A percentile compares a stretch with the other conserved stretches of the same genome.
phyloP scores from a whole-genome alignment of 306 rosid genomes.

The Dryas drummondii region DNA sequence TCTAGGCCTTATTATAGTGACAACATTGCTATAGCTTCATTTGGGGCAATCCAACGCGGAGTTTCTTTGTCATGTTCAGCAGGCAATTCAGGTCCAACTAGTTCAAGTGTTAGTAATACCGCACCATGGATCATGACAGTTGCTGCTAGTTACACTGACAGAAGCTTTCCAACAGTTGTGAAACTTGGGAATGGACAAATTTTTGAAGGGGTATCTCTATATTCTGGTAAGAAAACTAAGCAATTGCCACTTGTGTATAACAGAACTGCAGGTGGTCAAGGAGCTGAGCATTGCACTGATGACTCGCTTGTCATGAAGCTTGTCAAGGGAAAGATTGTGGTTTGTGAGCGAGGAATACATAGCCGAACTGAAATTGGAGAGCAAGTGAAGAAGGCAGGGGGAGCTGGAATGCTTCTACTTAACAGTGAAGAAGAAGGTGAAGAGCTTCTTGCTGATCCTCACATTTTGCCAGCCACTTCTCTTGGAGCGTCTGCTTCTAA shows the following conservation, averaged over 20 bases:
- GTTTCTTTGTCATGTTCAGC: slow-evolving; percentile 71
- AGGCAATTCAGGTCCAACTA: slow-evolving; percentile 68
- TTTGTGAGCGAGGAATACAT: slow-evolving; percentile 53
- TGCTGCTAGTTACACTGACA: slow-evolving; percentile 71
- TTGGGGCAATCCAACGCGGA: slow-evolving; percentile 56
- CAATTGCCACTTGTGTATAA: slow-evolving; percentile 52
- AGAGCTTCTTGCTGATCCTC: slow-evolving; percentile 68
- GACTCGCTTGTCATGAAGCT: slow-evolving; percentile 45
- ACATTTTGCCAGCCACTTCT: slow-evolving; percentile 58
- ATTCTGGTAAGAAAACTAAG: slow-evolving; percentile 38
- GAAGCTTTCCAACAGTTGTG: slow-evolving; percentile 56
- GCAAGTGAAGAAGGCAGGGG: slow-evolving; percentile 57
- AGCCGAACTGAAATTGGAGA: slow-evolving; percentile 55
- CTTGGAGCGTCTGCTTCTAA: slow-evolving; percentile 56
- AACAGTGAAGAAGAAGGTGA: slow-evolving; percentile 52
- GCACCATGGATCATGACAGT: slow-evolving; percentile 86
- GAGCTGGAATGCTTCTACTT: slow-evolving; percentile 58
- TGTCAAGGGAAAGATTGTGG: slow-evolving; percentile 60
- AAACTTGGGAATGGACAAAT: slow-evolving; percentile 56
- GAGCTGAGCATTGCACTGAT: slow-evolving; percentile 41
- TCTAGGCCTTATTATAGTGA: slow-evolving; percentile 48
- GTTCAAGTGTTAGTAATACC: slow-evolving; percentile 46
- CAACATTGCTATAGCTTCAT: slow-evolving; percentile 58
- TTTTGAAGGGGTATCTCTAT: slow-evolving; percentile 62
- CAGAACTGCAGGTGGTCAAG: slow-evolving; percentile 43